These are phyloP conservation scores for Emericellopsis atlantica DNA, from an alignment of 2,329 filamentous ascomycete genomes.

Conservation along the genomic window DNA sequence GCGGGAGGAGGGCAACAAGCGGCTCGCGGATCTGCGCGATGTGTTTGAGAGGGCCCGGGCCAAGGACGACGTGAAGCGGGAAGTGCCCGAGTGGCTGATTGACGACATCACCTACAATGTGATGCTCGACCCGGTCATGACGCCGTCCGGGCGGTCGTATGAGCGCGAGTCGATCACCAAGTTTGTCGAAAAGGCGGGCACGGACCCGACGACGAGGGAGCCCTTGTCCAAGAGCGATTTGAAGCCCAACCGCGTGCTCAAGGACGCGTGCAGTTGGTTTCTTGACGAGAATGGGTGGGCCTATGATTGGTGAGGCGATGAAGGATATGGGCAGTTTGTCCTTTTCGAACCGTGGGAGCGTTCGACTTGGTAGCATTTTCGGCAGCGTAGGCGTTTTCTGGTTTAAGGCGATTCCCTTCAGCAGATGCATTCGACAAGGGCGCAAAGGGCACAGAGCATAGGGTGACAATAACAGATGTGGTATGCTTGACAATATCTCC, in stretches of 20 bases:
- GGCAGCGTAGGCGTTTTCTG: no score
- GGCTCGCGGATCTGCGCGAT: slow-evolving; percentile 27
- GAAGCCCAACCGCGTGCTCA: slow-evolving; percentile 69
- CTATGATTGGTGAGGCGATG: slow-evolving; percentile 70
- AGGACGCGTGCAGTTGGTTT: slow-evolving; percentile 75
- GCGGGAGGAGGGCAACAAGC: slow-evolving; percentile 30
- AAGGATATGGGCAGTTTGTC: no score
- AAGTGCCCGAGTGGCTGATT: slow-evolving; percentile 64
- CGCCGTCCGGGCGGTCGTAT: slow-evolving; percentile 80
- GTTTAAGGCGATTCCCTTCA: no score
- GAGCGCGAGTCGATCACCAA: slow-evolving; percentile 78
- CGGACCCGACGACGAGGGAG: slow-evolving; percentile 74
- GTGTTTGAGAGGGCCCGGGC: slow-evolving; percentile 40
- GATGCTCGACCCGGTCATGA: slow-evolving; percentile 63
- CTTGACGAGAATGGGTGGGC: slow-evolving; percentile 82
- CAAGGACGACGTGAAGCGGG: slow-evolving; percentile 31
- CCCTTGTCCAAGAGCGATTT: slow-evolving; percentile 57
- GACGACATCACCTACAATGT: slow-evolving; percentile 66
- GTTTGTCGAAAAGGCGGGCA: slow-evolving; percentile 53
- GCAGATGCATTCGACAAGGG: no score
- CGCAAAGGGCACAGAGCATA: no score
- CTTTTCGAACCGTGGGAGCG: no score
- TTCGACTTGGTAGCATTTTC: no score
- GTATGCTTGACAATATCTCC: no score
- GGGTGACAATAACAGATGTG: no score